Evolutionary conservation across 495 filamentous ascomycete genomes (phyloP).

Genomic region (Lepidopterella palustris): DNA sequence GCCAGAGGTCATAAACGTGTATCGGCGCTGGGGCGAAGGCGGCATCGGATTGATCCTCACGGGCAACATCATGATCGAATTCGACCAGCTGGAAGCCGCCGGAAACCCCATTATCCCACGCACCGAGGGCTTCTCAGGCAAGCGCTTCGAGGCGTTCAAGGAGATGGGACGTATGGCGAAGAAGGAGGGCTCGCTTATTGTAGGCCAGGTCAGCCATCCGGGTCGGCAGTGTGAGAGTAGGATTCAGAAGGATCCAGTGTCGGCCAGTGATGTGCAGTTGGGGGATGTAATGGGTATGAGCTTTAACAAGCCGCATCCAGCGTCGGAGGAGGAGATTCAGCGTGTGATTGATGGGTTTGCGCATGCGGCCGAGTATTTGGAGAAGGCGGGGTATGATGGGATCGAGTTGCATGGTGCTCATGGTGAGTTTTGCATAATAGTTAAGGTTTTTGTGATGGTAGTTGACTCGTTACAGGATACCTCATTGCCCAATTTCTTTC

Average conservation of each 20-base stretch:
- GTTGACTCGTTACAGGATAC: constrained; percentile 44
- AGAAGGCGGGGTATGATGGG: constrained; percentile 55
- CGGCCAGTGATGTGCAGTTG: constrained; percentile 49
- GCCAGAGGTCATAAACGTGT: constrained; percentile 50
- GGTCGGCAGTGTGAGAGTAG: constrained; percentile 49
- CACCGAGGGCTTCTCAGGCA: constrained; percentile 42
- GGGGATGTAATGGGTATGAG: constrained; percentile 41
- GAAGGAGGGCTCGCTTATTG: constrained; percentile 47
- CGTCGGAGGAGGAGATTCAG: constrained; percentile 46
- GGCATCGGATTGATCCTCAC: constrained; percentile 52
- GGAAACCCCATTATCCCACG: constrained; percentile 54
- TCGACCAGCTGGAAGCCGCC: constrained; percentile 50
- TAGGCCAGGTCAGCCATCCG: constrained; percentile 57
- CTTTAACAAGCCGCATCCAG: constrained; percentile 46
- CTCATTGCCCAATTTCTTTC: constrained; percentile 64
- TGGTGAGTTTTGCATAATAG: constrained; percentile 7
- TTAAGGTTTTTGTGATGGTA: neutral
- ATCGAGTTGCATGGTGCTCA: constrained; percentile 53
- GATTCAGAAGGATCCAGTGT: constrained; percentile 52
- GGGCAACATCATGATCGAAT: constrained; percentile 58
- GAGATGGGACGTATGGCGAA: constrained; percentile 46
- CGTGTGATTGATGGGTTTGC: constrained; percentile 47
- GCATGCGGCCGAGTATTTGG: constrained; percentile 50
- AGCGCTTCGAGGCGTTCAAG: constrained; percentile 54
- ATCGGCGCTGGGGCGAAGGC: constrained; percentile 55